Evolutionary conservation across 805 yeast species (phyloP).

Genomic region (Wickerhamomyces subpelliculosus): DNA sequence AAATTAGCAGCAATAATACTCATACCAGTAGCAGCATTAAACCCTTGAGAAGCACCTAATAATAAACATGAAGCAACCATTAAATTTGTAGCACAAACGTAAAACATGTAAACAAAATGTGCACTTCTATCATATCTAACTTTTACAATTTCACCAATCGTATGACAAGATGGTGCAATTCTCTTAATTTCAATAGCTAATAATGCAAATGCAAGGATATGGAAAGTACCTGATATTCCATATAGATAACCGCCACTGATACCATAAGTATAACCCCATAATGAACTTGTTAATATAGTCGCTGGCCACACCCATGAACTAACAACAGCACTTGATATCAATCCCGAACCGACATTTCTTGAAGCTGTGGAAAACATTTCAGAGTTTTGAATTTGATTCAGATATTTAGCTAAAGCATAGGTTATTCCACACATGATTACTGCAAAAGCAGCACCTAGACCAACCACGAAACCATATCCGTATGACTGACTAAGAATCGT

Average conservation of each 20-base stretch:
- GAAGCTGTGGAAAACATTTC: constrained; percentile 36
- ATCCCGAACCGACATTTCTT: constrained; percentile 31
- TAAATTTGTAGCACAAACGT: constrained; percentile 30
- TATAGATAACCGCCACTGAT: constrained; percentile 29
- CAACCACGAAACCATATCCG: constrained; percentile 34
- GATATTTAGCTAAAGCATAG: constrained; percentile 16
- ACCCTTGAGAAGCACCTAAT: constrained; percentile 36
- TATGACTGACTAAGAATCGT: constrained; percentile 10
- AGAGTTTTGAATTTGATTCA: constrained; percentile 33
- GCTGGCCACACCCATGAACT: constrained; percentile 42
- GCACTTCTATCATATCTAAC: constrained; percentile 30
- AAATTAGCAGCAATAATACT: constrained; percentile 36
- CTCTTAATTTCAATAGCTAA: constrained; percentile 30
- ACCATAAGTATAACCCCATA: constrained; percentile 34
- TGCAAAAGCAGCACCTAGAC: constrained; percentile 38
- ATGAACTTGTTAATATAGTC: constrained; percentile 27
- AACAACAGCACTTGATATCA: constrained; percentile 33
- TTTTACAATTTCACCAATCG: constrained; percentile 28
- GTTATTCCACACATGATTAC: constrained; percentile 30
- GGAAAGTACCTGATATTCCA: constrained; percentile 29
- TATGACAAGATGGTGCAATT: constrained; percentile 33
- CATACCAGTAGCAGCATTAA: constrained; percentile 29
- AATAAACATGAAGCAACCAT: constrained; percentile 29
- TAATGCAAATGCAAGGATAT: constrained; percentile 27
- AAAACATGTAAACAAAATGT: constrained; percentile 26